Conservation (phyloP, 345 rosid species). For the Euphorbia tirucalli region DNA sequence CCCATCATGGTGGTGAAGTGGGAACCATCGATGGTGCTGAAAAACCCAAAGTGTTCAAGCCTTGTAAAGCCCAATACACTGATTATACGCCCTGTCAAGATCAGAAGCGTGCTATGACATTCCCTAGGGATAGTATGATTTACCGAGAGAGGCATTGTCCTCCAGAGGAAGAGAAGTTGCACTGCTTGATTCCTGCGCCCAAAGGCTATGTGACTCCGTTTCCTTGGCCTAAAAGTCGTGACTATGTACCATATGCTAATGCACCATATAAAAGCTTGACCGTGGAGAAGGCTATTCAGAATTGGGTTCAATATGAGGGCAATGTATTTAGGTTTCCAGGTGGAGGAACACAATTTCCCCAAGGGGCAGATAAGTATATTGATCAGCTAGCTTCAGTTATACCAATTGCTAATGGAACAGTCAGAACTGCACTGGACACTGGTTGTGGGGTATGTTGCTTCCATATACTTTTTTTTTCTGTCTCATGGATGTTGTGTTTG, state of each 20-base stretch:
- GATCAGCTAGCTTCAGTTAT: slow-evolving; percentile 92
- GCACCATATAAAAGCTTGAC: slow-evolving; percentile 98
- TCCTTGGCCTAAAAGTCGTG: slow-evolving; percentile 99
- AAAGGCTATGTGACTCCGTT: slow-evolving; percentile 95
- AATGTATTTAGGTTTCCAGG: slow-evolving; percentile 96
- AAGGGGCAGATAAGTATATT: slow-evolving; percentile 94
- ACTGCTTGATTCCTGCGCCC: slow-evolving; percentile 87
- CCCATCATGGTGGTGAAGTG: slow-evolving; percentile 78
- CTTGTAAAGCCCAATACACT: slow-evolving; percentile 57
- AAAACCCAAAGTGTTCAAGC: slow-evolving; percentile 57
- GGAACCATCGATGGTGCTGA: slow-evolving; percentile 42
- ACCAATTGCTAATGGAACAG: slow-evolving; percentile 83
- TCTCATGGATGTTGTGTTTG: background rate
- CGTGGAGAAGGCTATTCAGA: slow-evolving; percentile 98
- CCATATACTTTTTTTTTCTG: background rate
- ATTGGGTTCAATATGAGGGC: slow-evolving; percentile 97
- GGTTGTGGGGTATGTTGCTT: slow-evolving; percentile 88
- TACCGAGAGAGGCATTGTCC: slow-evolving; percentile 95
- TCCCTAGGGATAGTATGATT: slow-evolving; percentile 87
- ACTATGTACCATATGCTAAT: slow-evolving; percentile 94
- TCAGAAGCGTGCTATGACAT: slow-evolving; percentile 94
- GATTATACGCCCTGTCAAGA: slow-evolving; percentile 99
- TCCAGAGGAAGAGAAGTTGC: slow-evolving; percentile 64
- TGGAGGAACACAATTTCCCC: slow-evolving; percentile 99
- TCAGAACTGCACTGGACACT: slow-evolving; percentile 94